These are phyloP conservation scores for Sanghuangporus sanghuang DNA, from an alignment of 1,284 basidiomycete genomes.

Conservation along the genomic window DNA sequence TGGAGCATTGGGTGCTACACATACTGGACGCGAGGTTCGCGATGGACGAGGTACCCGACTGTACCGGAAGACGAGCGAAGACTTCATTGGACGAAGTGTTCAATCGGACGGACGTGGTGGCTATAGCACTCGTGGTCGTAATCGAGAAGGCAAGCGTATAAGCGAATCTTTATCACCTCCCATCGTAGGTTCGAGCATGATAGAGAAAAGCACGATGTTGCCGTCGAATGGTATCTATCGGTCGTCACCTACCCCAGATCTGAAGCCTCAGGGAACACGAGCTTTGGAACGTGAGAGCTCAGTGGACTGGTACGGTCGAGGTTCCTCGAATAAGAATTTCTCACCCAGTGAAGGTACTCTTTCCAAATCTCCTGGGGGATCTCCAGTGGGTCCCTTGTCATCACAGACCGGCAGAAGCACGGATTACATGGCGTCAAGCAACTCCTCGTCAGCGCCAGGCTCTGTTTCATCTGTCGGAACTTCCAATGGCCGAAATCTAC, in stretches of 20 bases:
- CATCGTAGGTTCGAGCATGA: background rate
- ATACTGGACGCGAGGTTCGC: slow-evolving; percentile 16
- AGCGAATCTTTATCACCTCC: slow-evolving; percentile 15
- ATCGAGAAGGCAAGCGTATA: slow-evolving; percentile 12
- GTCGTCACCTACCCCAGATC: background rate
- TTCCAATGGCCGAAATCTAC: slow-evolving; percentile 5
- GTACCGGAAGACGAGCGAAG: slow-evolving; percentile 19
- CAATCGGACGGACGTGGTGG: background rate
- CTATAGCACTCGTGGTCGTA: background rate
- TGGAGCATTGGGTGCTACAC: slow-evolving; percentile 4
- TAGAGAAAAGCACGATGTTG: background rate
- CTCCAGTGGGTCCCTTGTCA: background rate
- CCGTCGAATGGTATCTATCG: background rate
- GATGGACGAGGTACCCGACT: slow-evolving; percentile 14
- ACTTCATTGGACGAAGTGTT: slow-evolving; percentile 7
- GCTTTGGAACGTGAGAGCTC: background rate
- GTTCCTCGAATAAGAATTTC: background rate
- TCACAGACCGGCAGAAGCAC: background rate
- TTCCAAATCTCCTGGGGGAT: background rate
- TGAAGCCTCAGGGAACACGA: slow-evolving; percentile 1
- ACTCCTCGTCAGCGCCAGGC: background rate
- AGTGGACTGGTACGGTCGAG: background rate
- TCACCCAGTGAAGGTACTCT: background rate
- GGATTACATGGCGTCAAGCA: background rate
- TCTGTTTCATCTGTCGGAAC: background rate